These are phyloP conservation scores for Letharia columbiana DNA, from an alignment of 495 filamentous ascomycete species.

Conservation along the genomic window DNA sequence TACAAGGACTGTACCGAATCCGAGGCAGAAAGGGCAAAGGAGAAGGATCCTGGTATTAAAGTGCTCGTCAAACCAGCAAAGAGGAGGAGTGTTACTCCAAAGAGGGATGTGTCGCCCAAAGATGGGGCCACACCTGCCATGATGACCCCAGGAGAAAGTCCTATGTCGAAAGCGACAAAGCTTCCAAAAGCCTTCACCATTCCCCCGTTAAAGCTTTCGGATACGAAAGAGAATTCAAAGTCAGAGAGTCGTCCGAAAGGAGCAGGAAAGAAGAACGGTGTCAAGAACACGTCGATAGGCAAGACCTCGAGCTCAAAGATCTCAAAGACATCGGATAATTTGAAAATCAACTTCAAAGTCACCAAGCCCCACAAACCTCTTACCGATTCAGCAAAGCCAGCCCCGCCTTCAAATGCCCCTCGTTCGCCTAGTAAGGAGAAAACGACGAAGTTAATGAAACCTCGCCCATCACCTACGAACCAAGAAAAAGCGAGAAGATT, in stretches of 20 bases:
- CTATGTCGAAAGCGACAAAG: slow-evolving; percentile 44
- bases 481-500: slow-evolving; percentile 14
- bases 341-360: slow-evolving; percentile 35
- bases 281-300: not conserved
- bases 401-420: not conserved
- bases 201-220: slow-evolving; percentile 17
- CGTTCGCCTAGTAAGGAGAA: slow-evolving; percentile 21
- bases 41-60: slow-evolving; percentile 28
- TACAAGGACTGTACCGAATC: slow-evolving; percentile 39
- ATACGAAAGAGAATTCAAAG: slow-evolving; percentile 24
- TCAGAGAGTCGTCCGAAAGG: slow-evolving; percentile 23
- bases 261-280: slow-evolving; percentile 18
- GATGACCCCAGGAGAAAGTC: slow-evolving; percentile 56
- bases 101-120: not conserved
- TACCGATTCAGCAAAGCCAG: slow-evolving; percentile 3
- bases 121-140: slow-evolving; percentile 39
- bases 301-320: slow-evolving; percentile 12
- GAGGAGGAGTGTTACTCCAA: slow-evolving; percentile 24
- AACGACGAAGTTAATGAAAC: slow-evolving; percentile 20
- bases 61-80: slow-evolving; percentile 38
- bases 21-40: slow-evolving; percentile 35
- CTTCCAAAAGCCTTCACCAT: slow-evolving; percentile 23
- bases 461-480: slow-evolving; percentile 19
- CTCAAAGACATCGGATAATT: slow-evolving; percentile 25
- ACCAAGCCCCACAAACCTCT: slow-evolving; percentile 27